These are phyloP conservation scores for Talaromyces borbonicus DNA, from an alignment of 495 filamentous ascomycete species.

Conservation along the genomic window DNA sequence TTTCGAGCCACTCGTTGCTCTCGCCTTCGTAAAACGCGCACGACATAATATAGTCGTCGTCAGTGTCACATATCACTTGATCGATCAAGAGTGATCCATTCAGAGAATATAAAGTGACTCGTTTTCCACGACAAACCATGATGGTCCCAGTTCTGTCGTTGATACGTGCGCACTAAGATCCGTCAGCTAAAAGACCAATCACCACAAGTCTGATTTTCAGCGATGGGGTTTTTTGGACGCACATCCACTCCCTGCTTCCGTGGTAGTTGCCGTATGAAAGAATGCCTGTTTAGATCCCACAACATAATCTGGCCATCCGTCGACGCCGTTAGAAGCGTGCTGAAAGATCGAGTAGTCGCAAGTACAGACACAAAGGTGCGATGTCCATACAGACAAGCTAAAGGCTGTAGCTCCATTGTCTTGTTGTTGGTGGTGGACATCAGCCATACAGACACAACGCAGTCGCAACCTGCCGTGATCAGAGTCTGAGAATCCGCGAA, in stretches of 20 bases:
- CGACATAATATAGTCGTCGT: constrained; percentile 62
- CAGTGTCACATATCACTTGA: constrained; percentile 62
- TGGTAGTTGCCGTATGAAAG: constrained; percentile 71
- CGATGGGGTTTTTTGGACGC: too few relatives aligned
- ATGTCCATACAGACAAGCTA: constrained; percentile 80
- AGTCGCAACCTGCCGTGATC: constrained; percentile 84
- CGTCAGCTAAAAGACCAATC: constrained; percentile 8
- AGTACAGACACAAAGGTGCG: constrained; percentile 69
- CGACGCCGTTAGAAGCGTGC: constrained; percentile 71
- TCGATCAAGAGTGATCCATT: constrained; percentile 78
- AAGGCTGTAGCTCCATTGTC: constrained; percentile 69
- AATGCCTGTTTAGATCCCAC: constrained; percentile 87
- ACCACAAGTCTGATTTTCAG: neutral
- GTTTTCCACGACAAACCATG: constrained; percentile 65
- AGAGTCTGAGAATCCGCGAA: constrained; percentile 86
- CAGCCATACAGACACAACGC: constrained; percentile 79
- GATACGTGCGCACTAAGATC: constrained; percentile 64
- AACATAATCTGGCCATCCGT: constrained; percentile 73
- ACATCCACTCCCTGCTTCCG: constrained; percentile 41
- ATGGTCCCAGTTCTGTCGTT: constrained; percentile 87
- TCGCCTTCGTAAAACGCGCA: constrained; percentile 92
- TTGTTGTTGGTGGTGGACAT: constrained; percentile 51
- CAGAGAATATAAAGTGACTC: constrained; percentile 72
- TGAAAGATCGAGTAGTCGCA: constrained; percentile 78
- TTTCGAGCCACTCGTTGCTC: constrained; percentile 87